A percentile compares a stretch with the other conserved stretches of the same genome.
phyloP scores from a whole-genome alignment of 495 filamentous ascomycete species.

The Podospora didyma region DNA sequence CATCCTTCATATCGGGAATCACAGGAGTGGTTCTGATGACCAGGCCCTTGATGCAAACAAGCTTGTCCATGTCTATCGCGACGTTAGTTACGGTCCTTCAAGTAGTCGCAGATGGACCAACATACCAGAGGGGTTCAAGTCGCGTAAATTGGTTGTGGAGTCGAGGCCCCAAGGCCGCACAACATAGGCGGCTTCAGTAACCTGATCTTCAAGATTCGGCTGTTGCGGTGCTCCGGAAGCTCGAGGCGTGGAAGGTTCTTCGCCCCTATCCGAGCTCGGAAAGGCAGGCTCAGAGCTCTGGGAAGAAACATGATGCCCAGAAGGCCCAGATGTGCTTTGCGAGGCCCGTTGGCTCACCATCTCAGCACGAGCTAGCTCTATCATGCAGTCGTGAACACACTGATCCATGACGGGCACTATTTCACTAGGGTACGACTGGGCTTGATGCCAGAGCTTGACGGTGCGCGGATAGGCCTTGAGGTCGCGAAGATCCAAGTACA shows the following conservation, averaged over 20 bases:
- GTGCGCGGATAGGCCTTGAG: conserved; percentile 92
- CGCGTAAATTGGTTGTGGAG: conserved; percentile 82
- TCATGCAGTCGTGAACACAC: conserved; percentile 85
- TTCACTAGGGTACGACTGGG: conserved; percentile 88
- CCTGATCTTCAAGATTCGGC: conserved; percentile 49
- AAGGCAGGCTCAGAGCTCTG: conserved; percentile 69
- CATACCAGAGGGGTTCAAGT: conserved; percentile 80
- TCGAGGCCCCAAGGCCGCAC: conserved; percentile 90
- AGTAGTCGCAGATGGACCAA: neutral
- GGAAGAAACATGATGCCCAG: conserved; percentile 24
- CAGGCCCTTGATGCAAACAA: conserved; percentile 92
- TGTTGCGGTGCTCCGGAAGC: conserved; percentile 25
- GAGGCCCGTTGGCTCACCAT: conserved; percentile 64
- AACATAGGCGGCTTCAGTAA: conserved; percentile 71
- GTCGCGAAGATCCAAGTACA: conserved; percentile 86
- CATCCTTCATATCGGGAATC: conserved; percentile 94
- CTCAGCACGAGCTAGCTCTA: conserved; percentile 78
- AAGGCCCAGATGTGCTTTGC: conserved; percentile 46
- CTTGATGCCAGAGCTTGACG: conserved; percentile 89
- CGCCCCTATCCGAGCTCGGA: conserved; percentile 67
- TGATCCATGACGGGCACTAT: conserved; percentile 97
- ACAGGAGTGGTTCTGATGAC: conserved; percentile 94
- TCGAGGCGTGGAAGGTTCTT: conserved; percentile 39
- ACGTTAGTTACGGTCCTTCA: neutral
- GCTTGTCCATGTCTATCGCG: conserved; percentile 77